Base-by-base conservation (phyloP, 495 filamentous ascomycete genomes). In the Penicillium chermesinum region DNA sequence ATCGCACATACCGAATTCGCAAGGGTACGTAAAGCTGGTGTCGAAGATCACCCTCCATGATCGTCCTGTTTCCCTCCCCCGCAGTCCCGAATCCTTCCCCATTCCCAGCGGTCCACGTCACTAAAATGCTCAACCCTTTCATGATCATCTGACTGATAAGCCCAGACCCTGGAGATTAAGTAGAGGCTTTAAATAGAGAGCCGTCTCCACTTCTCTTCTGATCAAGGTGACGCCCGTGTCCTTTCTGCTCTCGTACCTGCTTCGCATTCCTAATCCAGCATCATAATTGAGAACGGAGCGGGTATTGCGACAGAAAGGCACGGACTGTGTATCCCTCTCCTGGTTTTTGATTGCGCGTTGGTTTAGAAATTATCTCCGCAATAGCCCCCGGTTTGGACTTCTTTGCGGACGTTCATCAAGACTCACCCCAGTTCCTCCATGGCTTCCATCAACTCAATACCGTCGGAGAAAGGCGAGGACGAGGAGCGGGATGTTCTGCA, bases 61-160 rank as follows among this genome's bases (percentile, higher is more conserved):
- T 55, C 54, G 47, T 62, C 57, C n/a, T 33, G 18, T 30, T 35
- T 40, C 35, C 41, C 39, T 18, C 27, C 42, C 21, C 41, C 19
- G 44, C 41, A 44, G 40, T 42, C 19, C 38, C 27, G 6, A 14
- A 19, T 18, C 15, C 16, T 21, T 36, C 9, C 19, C 8, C 37
- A 21, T 53, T 19, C 51, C 48, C 55, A 52, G 57, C 65, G 61
- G 58, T 62, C 62, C 59, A 58, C 69, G 66, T 67, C 65, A 63
- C 58, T 52, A 57, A 44, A 38, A 54, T 59, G 48, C 46, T 55
- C 39, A 18, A 13, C 14, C 34, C 22, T n/a, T n/a, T n/a, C n/a
- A n/a, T n/a, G 15, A 48, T 45, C 49, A 44, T 55, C 46, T 46
- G 22, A 48, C 46, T 38, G 49, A 55, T 61, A 50, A 59, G 5